Base-by-base conservation (phyloP, 2,329 filamentous ascomycete genomes). In the Pseudogymnoascus sp. region DNA sequence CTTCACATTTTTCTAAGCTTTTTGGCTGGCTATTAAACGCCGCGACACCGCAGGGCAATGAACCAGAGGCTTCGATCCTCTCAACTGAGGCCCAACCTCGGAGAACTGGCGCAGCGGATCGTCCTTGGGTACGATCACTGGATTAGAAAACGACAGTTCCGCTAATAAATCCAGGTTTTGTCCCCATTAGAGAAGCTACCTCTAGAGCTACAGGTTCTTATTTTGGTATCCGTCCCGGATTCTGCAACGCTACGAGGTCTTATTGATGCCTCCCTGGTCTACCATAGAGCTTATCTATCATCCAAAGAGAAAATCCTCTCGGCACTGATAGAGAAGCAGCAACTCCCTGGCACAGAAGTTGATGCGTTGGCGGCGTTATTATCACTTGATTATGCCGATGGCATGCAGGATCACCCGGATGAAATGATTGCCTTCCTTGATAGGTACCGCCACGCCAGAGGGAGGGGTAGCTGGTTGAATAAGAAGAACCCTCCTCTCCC, bases 341-440 rank as follows among this genome's bases (percentile, higher is more conserved):
- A 28, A n/a, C 1, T 51, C 2, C 45, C 45, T 28, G 45, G 45
- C 8, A 51, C 45, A 4, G 21, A 51, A n/a, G 45, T 51, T 4
- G 45, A 51, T 51, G 21, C 45, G 21, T 28, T 51, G 45, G 45
- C 6, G 23, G 45, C 3, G 45, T 28, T 51, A 51, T 51, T 51
- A 51, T 51, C 45, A 11, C 45, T 51, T 8, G 45, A 51, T 25
- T 51, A 51, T 19, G 45, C 45, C 13, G 45, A 51, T 51, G 21
- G 45, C 6, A 51, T 51, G 45, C 45, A 51, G 21, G 23, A 51
- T n/a, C 45, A 51, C 21, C 45, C 21, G 14, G 45, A 25, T 51
- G 45, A 51, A 51, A 23, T 51, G 45, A 51, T 51, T 51, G 45
- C 45, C 23, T 51, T 51, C 21, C 45, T 51, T n/a, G 45, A 51